Base-by-base conservation (phyloP, 192 early-diverging fungal species). In the Coemansia sp. region DNA sequence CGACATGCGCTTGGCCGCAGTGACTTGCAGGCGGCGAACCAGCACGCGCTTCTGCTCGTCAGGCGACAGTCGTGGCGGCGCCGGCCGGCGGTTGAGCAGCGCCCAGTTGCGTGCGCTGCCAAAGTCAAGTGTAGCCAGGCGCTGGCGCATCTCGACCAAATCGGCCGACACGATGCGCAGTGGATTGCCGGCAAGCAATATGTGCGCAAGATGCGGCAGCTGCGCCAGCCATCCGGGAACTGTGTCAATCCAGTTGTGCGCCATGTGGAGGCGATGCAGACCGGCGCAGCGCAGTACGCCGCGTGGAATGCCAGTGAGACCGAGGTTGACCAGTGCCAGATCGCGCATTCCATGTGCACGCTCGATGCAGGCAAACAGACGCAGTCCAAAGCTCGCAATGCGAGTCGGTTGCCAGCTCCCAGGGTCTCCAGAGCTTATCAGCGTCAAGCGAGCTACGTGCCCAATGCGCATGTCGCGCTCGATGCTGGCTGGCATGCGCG, bases 231-330 rank as follows among this genome's bases (percentile, higher is more conserved):
- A 81, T 28, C 63, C 63, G 5, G 79, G 79, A 34, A 72, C 74
- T 0, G 63, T 25, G 36, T 6, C 51, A 14, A 81, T 69, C 79
- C 79, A 81, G 67, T 81, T 81, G 73, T 81, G 74, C 52, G 79
- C 74, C 73, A 81, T 58, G 56, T 81, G 61, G 40, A 81, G 79
- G 25, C 67, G 56, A 11, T 40, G 66, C 66, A 81, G 70, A 5
- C 68, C 72, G 11, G 23, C 62, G 47, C 71, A 73, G 24, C 38
- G 28, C 46, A 46, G 40, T 17, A 72, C 18, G 34, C 64, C 36
- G 15, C 47, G 56, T 20, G 70, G 69, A 28, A 81, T 61, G 44
- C 34, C 44, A 1, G 60, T 67, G 34, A 81, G 70, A 3, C 79
- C 79, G 2, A 81, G 46, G 53, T 81, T 81, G 20, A 81, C 58